These are phyloP conservation scores for Trichosporon faecale DNA, from an alignment of 1,284 basidiomycete species.

Conservation along the genomic window DNA sequence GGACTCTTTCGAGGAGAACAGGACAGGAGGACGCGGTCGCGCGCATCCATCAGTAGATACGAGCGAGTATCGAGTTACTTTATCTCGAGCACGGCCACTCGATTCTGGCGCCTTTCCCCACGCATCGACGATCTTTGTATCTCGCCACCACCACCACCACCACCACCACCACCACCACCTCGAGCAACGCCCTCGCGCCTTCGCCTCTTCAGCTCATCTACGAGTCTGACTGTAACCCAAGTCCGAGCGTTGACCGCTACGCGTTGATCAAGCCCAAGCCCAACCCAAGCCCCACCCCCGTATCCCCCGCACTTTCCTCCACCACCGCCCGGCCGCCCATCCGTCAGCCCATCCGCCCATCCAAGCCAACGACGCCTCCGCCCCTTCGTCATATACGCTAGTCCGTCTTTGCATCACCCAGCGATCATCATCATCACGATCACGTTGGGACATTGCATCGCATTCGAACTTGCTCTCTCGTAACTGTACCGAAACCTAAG, in stretches of 20 bases:
- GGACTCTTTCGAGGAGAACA: too few relatives aligned
- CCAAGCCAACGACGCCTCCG: constrained; percentile 2
- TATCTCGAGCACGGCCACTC: neutral
- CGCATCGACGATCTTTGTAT: constrained; percentile 6
- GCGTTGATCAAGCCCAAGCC: neutral
- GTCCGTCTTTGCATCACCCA: neutral
- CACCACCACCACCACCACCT: neutral
- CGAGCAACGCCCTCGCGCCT: neutral
- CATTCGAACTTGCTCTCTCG: neutral
- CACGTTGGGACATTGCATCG: neutral
- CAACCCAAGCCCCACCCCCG: neutral
- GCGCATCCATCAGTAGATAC: neutral
- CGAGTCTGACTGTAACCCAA: neutral
- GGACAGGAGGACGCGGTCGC: neutral
- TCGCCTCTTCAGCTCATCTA: neutral
- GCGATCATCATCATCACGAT: neutral
- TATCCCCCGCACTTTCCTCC: neutral
- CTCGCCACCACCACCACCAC: neutral
- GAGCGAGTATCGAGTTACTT: neutral
- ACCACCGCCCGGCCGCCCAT: neutral
- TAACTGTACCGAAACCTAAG: constrained; percentile 2
- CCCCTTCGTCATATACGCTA: constrained; percentile 5
- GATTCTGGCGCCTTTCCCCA: neutral
- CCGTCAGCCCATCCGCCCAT: too few relatives aligned
- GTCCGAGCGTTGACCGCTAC: neutral